Conservation (phyloP, 2,329 filamentous ascomycete genomes). For the Monascus ruber region DNA sequence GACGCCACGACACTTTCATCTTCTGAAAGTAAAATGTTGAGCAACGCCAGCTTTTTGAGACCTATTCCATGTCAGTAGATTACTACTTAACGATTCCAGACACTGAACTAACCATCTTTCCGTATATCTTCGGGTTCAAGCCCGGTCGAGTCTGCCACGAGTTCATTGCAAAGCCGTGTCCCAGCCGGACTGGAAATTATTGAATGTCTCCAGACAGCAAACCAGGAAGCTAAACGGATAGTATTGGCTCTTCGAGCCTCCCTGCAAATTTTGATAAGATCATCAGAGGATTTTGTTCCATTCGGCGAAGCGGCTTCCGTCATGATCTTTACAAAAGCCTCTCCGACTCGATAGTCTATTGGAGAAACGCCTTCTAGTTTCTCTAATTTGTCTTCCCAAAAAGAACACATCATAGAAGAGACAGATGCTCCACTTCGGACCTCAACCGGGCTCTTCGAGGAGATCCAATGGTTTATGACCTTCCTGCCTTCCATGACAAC, state of each 20-base stretch:
- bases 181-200: constrained; percentile 38
- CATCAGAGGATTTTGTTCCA: constrained; percentile 17
- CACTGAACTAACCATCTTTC: constrained; percentile 27
- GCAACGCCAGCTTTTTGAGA: constrained; percentile 39
- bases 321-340: constrained; percentile 30
- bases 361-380: constrained; percentile 19
- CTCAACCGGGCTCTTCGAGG: constrained; percentile 10
- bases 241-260: constrained; percentile 29
- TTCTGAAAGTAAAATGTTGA: constrained; percentile 43
- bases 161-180: constrained; percentile 46
- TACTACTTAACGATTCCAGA: not conserved
- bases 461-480: constrained; percentile 35
- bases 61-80: constrained; percentile 16
- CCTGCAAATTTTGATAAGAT: constrained; percentile 23
- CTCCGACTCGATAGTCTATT: constrained; percentile 27
- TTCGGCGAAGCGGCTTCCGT: constrained; percentile 18
- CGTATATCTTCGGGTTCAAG: constrained; percentile 35
- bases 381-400: constrained; percentile 27
- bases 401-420: constrained; percentile 12
- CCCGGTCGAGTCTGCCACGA: constrained; percentile 49
- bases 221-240: constrained; percentile 36
- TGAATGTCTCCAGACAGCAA: constrained; percentile 39
- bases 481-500: constrained; percentile 41
- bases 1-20: constrained; percentile 38
- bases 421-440: constrained; percentile 9